Percentiles rank a stretch among this genome's conserved stretches.
These are phyloP conservation scores for Mycogone perniciosa DNA, from an alignment of 2,329 filamentous ascomycete species.

Conservation along the genomic window DNA sequence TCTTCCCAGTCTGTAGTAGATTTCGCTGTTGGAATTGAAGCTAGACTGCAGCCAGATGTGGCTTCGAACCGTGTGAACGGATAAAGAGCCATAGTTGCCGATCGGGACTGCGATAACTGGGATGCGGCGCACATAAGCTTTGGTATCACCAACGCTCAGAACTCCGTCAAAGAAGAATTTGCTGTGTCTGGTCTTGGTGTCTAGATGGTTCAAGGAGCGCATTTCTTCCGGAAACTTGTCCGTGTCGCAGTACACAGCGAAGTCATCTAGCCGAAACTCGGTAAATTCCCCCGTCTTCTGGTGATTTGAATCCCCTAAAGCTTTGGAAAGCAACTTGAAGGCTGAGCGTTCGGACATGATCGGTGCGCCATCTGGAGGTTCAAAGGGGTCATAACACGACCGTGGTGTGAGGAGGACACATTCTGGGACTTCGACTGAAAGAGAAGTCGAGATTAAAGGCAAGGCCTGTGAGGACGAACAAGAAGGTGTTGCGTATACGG, in stretches of 20 bases:
- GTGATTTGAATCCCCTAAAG: constrained; percentile 9
- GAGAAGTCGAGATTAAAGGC: background rate
- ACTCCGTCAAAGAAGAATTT: constrained; percentile 55
- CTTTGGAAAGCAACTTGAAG: constrained; percentile 8
- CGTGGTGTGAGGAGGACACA: constrained; percentile 22
- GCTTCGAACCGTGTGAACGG: constrained; percentile 39
- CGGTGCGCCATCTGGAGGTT: constrained; percentile 18
- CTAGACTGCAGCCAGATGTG: constrained; percentile 60
- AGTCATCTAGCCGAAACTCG: constrained; percentile 51
- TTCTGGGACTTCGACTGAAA: constrained; percentile 23
- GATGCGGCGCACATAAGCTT: constrained; percentile 48
- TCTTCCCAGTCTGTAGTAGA: constrained; percentile 58
- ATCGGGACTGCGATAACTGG: constrained; percentile 56
- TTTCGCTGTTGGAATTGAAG: constrained; percentile 29
- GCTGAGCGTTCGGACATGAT: constrained; percentile 18
- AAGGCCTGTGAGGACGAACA: background rate
- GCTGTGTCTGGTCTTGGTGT: constrained; percentile 27
- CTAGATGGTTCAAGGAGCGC: constrained; percentile 47
- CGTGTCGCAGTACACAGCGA: constrained; percentile 48
- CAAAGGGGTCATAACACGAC: constrained; percentile 28
- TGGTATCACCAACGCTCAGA: constrained; percentile 38
- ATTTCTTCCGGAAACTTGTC: constrained; percentile 41
- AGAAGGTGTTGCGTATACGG: too few species aligned
- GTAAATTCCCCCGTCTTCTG: constrained; percentile 25
- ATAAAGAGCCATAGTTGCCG: constrained; percentile 53